A percentile compares a stretch with the other conserved stretches of the same genome.
These are phyloP conservation scores for Selaginella moellendorffii DNA, from an alignment of 75 land plant genomes.

Conservation along the genomic window DNA sequence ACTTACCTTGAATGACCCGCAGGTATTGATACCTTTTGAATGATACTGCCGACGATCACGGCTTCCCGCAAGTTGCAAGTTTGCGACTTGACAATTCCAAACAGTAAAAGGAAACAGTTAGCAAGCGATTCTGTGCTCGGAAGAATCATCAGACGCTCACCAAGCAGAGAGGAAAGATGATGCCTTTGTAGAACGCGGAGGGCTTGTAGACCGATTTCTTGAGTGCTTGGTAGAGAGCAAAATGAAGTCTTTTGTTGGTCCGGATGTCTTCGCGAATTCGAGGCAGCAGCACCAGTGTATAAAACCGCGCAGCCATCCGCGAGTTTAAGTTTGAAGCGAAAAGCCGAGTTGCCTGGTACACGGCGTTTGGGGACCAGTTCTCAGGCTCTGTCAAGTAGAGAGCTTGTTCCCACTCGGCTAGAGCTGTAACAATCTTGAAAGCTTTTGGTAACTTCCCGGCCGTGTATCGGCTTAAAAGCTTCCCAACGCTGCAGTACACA, in stretches of 20 bases:
- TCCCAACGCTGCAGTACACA: conserved; percentile 47
- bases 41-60: conserved; percentile 79
- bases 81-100: conserved; percentile 45
- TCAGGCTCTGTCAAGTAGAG: conserved; percentile 87
- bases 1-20: conserved; percentile 68
- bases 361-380: conserved; percentile 86
- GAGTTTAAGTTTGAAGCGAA: conserved; percentile 78
- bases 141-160: no score
- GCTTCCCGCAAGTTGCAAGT: conserved; percentile 90
- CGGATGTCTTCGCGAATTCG: conserved; percentile 73
- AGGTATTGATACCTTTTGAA: conserved; percentile 85
- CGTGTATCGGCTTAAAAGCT: conserved; percentile 54
- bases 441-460: conserved; percentile 84
- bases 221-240: conserved; percentile 69
- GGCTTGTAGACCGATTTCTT: conserved; percentile 86
- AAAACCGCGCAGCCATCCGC: conserved; percentile 72
- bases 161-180: conserved; percentile 81
- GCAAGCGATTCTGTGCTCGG: neutral
- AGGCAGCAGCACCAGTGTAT: conserved; percentile 72
- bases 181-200: conserved; percentile 76
- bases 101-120: neutral
- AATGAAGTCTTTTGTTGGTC: conserved; percentile 72
- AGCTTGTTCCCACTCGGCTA: conserved; percentile 66
- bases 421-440: conserved; percentile 66
- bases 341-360: conserved; percentile 83